phyloP scores from a whole-genome alignment of 306 rosid genomes.

The Fagus sylvatica region DNA sequence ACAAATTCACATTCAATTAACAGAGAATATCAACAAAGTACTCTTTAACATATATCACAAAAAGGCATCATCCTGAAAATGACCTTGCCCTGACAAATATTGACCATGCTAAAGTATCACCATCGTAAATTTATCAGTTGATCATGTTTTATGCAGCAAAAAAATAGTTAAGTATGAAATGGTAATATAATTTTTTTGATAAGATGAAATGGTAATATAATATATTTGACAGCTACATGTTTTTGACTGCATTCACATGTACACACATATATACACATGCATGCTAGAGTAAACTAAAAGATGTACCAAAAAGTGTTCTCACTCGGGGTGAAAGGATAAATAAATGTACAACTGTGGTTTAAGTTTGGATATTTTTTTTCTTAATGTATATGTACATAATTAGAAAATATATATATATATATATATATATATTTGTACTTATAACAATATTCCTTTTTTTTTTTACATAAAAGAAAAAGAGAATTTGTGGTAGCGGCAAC shows the following conservation, averaged over 20 bases:
- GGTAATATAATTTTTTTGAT: neutral
- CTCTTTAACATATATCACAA: neutral
- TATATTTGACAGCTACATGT: neutral
- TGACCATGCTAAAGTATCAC: neutral
- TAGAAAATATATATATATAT: too few species aligned
- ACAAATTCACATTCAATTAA: constrained; percentile 2
- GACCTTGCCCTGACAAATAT: neutral
- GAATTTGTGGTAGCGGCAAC: too few species aligned
- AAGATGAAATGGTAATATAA: neutral
- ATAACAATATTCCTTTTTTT: too few species aligned
- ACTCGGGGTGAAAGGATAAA: neutral
- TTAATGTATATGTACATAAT: neutral
- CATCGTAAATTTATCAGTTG: neutral
- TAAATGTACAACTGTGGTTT: neutral
- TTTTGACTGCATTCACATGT: neutral
- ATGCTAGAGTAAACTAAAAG: neutral
- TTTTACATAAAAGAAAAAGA: neutral
- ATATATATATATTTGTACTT: too few species aligned
- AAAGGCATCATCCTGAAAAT: neutral
- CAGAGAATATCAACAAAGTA: neutral
- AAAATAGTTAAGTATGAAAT: neutral
- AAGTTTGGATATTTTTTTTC: neutral
- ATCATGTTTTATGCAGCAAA: neutral
- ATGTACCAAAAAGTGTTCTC: neutral
- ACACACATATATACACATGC: neutral